Evolutionary conservation across 1,284 basidiomycete species (phyloP), one percentile per base, ranked within the genome.

Genomic region (Hymenochaete sp.): DNA sequence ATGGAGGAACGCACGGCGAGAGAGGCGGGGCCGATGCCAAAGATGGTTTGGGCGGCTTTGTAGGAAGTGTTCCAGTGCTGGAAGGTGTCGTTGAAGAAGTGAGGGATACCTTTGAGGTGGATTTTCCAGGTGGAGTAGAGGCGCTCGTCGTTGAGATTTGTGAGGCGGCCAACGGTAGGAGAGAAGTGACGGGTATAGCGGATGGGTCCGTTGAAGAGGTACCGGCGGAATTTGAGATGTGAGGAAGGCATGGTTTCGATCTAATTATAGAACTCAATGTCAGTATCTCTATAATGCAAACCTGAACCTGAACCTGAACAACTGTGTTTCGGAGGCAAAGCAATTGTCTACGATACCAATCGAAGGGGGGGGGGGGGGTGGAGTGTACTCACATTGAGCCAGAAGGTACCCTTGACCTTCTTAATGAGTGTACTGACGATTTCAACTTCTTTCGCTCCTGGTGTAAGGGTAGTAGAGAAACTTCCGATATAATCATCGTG

Each of bases 51-150:
- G 1, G 82, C 82, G 13, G 80, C 75, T 54, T 70, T 73, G 66
- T 86, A 82, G 16, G 71, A 54, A 45, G 53, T 61, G 58, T 82
- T 83, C 83, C 82, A 86, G 21, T 59, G 64, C 56, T 86, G 82
- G 42, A 71, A 61, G n/a, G 55, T 60, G 55, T 79, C 71, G 2
- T 72, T 67, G 56, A 86, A 82, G 62, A 75, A 75, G 6, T 70
- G 57, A 2, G 67, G 70, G 2, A 85, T 62, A 25, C 75, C 79
- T 46, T 70, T 70, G 58, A 86, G 65, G 56, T 76, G 81, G 51
- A 85, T 70, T 59, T 85, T 85, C 83, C 83, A 87, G 1, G 83
- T 87, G 21, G 79, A 79, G 59, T 85, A 86, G n/a, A 85, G 65
- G 0, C 82, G 74, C 0, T 68, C 68, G 48, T 77, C 73, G 57